Evolutionary conservation across 208 protist species (phyloP).

Genomic region (Angomonas ambiguus): DNA sequence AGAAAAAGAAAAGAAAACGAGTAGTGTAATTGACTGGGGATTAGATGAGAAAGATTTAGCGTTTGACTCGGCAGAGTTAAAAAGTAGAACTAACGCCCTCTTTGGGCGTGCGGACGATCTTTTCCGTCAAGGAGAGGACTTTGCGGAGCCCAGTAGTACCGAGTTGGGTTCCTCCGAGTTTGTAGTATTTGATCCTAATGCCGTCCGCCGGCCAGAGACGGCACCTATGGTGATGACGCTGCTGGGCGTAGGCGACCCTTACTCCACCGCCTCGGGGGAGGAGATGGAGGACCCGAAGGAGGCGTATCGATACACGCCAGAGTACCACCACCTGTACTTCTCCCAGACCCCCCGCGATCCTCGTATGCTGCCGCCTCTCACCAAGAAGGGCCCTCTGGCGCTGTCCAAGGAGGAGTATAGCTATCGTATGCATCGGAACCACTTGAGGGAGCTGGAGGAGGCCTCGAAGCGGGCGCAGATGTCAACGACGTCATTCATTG

Average conservation of each 20-base stretch:
- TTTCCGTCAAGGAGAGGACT: conserved; percentile 20
- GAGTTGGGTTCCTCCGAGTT: conserved; percentile 8
- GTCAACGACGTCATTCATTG: background rate
- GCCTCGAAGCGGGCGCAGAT: background rate
- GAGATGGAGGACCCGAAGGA: conserved; percentile 50
- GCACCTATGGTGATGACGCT: conserved; percentile 68
- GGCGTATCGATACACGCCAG: conserved; percentile 79
- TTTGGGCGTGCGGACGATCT: conserved; percentile 14
- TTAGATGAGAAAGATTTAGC: background rate
- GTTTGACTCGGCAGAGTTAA: too few species aligned
- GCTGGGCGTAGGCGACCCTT: conserved; percentile 28
- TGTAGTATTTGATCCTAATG: conserved; percentile 49
- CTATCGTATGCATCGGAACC: background rate
- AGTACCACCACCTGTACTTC: conserved; percentile 80
- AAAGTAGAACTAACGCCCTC: too few species aligned
- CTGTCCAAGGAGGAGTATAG: conserved; percentile 8
- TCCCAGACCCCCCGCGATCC: conserved; percentile 74
- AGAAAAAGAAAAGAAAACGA: conserved; percentile 3
- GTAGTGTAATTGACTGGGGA: background rate
- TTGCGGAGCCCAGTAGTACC: background rate
- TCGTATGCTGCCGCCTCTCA: conserved; percentile 73
- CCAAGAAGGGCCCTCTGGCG: conserved; percentile 22
- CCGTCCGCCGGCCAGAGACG: conserved; percentile 66
- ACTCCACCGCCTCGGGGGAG: conserved; percentile 32
- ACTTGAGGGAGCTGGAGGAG: background rate